Base-by-base conservation (phyloP, 2,329 filamentous ascomycete species). In the Phyllosticta capitalensis region DNA sequence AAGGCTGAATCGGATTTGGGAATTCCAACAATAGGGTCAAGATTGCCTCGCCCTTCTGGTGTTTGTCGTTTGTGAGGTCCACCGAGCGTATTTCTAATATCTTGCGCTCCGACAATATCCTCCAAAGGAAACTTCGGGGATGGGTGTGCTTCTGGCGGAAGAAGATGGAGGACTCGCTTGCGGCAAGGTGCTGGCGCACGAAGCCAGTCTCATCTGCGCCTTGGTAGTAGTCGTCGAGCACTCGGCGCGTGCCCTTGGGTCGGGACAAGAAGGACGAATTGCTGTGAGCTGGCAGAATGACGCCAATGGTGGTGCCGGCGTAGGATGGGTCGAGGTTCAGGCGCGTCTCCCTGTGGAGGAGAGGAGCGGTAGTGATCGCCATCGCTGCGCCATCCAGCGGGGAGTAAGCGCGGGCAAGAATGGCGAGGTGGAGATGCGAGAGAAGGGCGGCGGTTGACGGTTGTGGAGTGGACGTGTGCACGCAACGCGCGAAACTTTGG, bases 121-220 rank as follows among this genome's bases (percentile, higher is more conserved):
- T 84, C 94, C 94, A 99, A 54, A 96, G 81, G 70, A 97, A 95
- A 73, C 84, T 90, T 69, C 89, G 86, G 48, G 94, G 94, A 64
- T 87, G 86, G 64, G 82, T 79, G 68, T 88, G 84, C 71, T 87
- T 83, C 71, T 83, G 83, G 59, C 94, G 85, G 73, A 95, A 91
- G 76, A 90, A 96, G 59, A 97, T 81, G 2, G 90, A 90, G 26
- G 90, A 87, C 30, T 91, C 83, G 1, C 66, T 71, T 20, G 80
- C 86, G 24, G 92, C 90, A 57, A 96, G 77, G 69, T 89, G 83
- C 63, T 83, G 85, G 62, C 82, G 78, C 64, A 86, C 83, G 69
- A 95, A 96, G 9, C 82, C 78, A 59, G 83, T 83, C 71, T 92
- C 88, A 65, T 92, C 89, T 68, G 89, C 67, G 38, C 73, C 72